Evolutionary conservation across 805 yeast genomes (phyloP).

Genomic region (Myxozyma melibiosi): DNA sequence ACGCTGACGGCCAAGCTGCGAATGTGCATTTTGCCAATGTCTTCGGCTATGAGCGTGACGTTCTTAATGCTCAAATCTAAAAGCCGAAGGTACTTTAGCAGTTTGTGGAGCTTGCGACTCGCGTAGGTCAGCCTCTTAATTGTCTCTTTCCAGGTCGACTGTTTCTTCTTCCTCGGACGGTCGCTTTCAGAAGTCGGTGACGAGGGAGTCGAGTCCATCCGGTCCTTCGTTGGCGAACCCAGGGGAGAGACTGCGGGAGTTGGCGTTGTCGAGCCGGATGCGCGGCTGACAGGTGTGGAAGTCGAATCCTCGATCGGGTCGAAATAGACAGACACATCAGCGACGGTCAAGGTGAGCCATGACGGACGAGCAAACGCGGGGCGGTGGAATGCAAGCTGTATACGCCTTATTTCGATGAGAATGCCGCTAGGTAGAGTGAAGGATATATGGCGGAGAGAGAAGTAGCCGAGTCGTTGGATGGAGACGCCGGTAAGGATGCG

Average conservation of each 20-base stretch:
- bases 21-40: constrained; percentile 22
- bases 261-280: constrained; percentile 4
- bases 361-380: constrained; percentile 49
- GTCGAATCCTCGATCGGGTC: constrained; percentile 33
- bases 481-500: constrained; percentile 47
- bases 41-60: constrained; percentile 18
- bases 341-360: constrained; percentile 42
- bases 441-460: constrained; percentile 44
- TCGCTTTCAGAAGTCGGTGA: too few relatives aligned
- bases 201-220: neutral
- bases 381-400: constrained; percentile 45
- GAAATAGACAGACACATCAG: constrained; percentile 40
- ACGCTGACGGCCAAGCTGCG: constrained; percentile 23
- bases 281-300: constrained; percentile 12
- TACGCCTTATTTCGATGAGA: constrained; percentile 41
- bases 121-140: neutral
- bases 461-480: constrained; percentile 47
- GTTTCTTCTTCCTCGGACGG: too few relatives aligned
- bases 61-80: constrained; percentile 23
- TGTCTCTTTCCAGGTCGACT: neutral
- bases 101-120: constrained; percentile 11
- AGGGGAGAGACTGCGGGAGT: too few relatives aligned
- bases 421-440: constrained; percentile 43
- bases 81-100: constrained; percentile 9
- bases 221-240: neutral